Base-by-base conservation (phyloP, 2,329 filamentous ascomycete genomes). In the Aspergillus fischeri region DNA sequence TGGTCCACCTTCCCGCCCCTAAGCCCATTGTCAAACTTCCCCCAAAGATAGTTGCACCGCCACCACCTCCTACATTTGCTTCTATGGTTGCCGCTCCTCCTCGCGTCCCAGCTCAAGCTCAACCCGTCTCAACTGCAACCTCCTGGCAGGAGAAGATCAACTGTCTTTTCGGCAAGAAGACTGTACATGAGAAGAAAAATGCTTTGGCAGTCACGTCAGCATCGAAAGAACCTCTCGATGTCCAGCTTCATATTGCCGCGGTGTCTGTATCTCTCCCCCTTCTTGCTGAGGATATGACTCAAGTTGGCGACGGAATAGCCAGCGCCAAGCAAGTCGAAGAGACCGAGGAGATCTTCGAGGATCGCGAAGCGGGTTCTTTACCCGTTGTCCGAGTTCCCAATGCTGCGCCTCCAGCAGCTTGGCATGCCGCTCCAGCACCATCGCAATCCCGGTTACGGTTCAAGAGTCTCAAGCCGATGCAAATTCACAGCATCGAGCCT, bases 71-170 rank as follows among this genome's bases (percentile, higher is more conserved):
- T 63, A 66, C 73, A 52, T 67, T 81, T 74, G 66, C 81, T 73
- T 72, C 72, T 44, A 70, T 75, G 74, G 70, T 70, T 60, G 69
- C 74, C 49, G 69, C 76, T 53, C 65, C 71, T 27, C 67, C 76
- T 38, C 72, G 75, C 41, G 14, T 38, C 32, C 14, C 32, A 38
- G 72, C 71, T 24, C 47, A 52, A 2, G 66, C 73, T 7, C 71
- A 76, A 51, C 76, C 79, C 49, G 68, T 79, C 57, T 73, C 79
- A 52, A 79, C 75, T 58, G 76, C 76, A 17, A 78, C 79, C 51
- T 75, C 75, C 7, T 93, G 92, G 92, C 91, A 96, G 72, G 87
- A 89, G 65, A 86, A 86, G 66, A 92, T 97, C 72, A 92, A 96
- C 72, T 87, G 83, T 49, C 81, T 96, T 48, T 80, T 87, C 64